Conservation (phyloP, 805 yeast genomes). For the Metschnikowia lochheadii region DNA sequence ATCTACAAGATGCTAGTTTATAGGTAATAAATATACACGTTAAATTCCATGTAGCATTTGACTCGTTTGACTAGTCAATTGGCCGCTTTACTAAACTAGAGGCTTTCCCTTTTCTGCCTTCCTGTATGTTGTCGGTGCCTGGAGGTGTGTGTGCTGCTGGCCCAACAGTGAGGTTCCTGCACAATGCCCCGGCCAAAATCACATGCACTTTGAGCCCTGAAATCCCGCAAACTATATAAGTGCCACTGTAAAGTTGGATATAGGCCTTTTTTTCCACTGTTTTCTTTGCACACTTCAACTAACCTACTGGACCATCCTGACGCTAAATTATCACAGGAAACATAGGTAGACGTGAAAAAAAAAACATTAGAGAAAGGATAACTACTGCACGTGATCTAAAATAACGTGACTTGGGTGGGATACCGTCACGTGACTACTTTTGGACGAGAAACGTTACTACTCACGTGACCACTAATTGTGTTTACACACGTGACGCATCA, state of each 20-base stretch:
- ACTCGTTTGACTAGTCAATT: no score
- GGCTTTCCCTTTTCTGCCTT: no score
- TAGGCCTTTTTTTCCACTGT: not conserved
- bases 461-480: not conserved
- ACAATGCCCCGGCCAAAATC: slow-evolving; percentile 1
- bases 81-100: no score
- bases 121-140: no score
- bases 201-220: slow-evolving; percentile 1
- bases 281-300: not conserved
- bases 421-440: not conserved
- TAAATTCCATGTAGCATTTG: not conserved
- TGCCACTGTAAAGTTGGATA: not conserved
- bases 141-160: not conserved
- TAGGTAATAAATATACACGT: not conserved
- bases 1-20: not conserved
- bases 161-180: not conserved
- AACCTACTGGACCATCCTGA: no score
- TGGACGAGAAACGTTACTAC: not conserved
- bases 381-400: no score
- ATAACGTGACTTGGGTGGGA: not conserved
- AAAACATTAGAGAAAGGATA: no score
- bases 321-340: no score
- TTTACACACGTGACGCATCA: not conserved
- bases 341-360: no score
- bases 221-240: not conserved